Evolutionary conservation across 2,329 filamentous ascomycete genomes (phyloP).

Genomic region (Hymenotorrendiella dingleyae): DNA sequence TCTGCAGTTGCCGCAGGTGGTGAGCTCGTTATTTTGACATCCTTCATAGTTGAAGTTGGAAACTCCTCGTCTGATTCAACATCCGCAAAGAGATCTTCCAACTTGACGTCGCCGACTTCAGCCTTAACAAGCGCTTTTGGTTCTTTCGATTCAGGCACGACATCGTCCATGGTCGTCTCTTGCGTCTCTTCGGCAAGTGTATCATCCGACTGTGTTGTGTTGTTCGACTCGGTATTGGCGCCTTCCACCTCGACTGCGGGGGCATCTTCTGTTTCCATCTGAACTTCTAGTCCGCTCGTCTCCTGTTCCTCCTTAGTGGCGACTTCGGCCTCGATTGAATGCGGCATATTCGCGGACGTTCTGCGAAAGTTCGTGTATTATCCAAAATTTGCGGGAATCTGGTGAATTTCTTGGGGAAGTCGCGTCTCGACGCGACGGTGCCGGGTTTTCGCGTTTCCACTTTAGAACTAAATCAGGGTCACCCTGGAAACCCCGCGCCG

Average conservation of each 20-base stretch:
- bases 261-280: conserved; percentile 7
- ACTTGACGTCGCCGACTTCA: conserved; percentile 36
- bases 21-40: conserved; percentile 39
- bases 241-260: not conserved
- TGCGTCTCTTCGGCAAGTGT: conserved; percentile 6
- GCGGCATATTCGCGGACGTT: conserved; percentile 36
- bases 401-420: not conserved
- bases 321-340: conserved; percentile 36
- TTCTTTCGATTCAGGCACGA: not conserved
- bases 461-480: too few relatives aligned
- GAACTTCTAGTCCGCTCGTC: conserved; percentile 22
- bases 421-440: not conserved
- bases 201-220: too few relatives aligned
- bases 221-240: not conserved
- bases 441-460: not conserved
- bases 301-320: conserved; percentile 30
- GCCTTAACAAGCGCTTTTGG: not conserved
- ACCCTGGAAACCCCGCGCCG: too few relatives aligned
- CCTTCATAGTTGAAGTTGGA: conserved; percentile 38
- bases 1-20: conserved; percentile 37
- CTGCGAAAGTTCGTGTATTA: not conserved
- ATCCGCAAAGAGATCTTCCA: conserved; percentile 55
- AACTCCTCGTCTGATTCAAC: conserved; percentile 58
- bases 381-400: not conserved
- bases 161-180: conserved; percentile 4